These are phyloP conservation scores for Trichoderma sp. DNA, from an alignment of 2,329 filamentous ascomycete species.

Conservation along the genomic window DNA sequence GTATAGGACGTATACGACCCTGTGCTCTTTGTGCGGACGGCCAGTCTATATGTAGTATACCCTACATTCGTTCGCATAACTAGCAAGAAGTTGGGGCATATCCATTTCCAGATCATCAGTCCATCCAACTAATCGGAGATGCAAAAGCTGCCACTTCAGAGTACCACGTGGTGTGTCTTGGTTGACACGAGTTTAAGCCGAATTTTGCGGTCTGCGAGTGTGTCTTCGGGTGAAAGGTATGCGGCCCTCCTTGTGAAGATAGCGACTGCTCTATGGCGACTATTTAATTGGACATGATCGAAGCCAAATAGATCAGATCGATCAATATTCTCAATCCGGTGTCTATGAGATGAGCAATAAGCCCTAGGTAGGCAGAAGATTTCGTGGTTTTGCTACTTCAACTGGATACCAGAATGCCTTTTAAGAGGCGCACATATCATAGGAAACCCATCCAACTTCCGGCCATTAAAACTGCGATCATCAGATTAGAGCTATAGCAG, in stretches of 20 bases:
- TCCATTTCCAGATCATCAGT: background rate
- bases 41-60: background rate
- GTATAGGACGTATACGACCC: background rate
- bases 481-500: fast-evolving
- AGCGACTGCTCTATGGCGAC: background rate
- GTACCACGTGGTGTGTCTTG: background rate
- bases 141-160: background rate
- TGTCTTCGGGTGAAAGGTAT: background rate
- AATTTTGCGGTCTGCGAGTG: background rate
- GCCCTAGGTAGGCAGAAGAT: background rate
- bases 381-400: background rate
- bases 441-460: no score
- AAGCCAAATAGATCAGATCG: background rate
- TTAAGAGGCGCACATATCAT: no score
- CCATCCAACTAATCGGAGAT: background rate
- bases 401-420: no score
- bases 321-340: fast-evolving
- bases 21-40: background rate
- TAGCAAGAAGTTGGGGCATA: background rate
- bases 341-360: background rate
- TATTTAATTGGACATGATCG: background rate
- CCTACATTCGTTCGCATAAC: background rate
- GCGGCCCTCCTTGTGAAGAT: background rate
- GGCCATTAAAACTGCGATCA: no score
- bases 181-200: no score